phyloP scores from a whole-genome alignment of 2,329 filamentous ascomycete genomes.

The Pezicula rhizophila region DNA sequence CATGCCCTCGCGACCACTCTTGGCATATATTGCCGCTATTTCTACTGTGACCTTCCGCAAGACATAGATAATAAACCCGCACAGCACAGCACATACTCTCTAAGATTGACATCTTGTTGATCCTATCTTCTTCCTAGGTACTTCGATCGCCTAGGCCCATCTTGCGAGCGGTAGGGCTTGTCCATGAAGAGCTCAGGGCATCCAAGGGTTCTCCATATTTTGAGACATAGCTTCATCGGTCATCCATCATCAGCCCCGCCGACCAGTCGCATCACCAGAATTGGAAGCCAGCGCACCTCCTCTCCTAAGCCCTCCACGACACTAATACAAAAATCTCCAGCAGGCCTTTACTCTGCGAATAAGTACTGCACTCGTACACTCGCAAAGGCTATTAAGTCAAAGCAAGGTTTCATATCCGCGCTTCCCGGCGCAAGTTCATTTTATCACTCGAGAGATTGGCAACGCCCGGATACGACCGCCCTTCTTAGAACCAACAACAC shows the following conservation, averaged over 20 bases:
- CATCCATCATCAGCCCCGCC: not conserved
- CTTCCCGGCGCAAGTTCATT: not conserved
- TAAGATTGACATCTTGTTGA: too few relatives aligned
- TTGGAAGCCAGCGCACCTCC: not conserved
- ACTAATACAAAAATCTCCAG: not conserved
- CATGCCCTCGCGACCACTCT: too few relatives aligned
- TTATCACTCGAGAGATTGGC: not conserved
- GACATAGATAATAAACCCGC: too few relatives aligned
- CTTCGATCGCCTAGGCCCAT: too few relatives aligned
- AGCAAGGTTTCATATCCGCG: not conserved
- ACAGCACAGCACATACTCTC: too few relatives aligned
- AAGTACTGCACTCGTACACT: not conserved
- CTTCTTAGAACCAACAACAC: not conserved
- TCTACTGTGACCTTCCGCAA: too few relatives aligned
- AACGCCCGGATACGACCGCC: not conserved
- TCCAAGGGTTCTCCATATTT: not conserved
- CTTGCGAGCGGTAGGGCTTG: not conserved
- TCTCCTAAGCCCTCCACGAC: not conserved
- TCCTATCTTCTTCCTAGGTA: too few relatives aligned
- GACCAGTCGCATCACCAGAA: not conserved
- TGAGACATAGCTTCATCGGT: not conserved
- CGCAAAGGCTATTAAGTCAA: not conserved
- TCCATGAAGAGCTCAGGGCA: not conserved
- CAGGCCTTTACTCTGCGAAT: not conserved
- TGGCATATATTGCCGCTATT: too few relatives aligned